Conservation (phyloP, 164 flowering plant species). For the Echeveria elegans region DNA sequence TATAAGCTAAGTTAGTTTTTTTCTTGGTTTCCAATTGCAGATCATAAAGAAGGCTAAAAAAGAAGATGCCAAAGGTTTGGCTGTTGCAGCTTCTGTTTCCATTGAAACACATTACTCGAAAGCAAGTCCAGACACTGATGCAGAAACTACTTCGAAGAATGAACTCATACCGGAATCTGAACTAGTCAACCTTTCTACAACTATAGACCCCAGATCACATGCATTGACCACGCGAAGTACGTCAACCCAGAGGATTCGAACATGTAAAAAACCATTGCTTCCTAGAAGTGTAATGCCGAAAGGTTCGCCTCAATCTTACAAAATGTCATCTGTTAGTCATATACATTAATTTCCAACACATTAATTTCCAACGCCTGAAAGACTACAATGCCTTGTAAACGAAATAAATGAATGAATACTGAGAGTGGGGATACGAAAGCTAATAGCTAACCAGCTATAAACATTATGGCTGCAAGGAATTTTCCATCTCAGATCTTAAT, state of each 20-base stretch:
- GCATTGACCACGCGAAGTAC: neutral
- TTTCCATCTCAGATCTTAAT: neutral
- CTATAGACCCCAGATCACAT: neutral
- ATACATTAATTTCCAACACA: neutral
- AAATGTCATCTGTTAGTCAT: too few species aligned
- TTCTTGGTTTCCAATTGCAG: constrained; percentile 22
- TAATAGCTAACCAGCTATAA: neutral
- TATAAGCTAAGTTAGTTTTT: constrained; percentile 1
- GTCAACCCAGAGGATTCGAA: constrained; percentile 7
- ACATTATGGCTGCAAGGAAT: neutral
- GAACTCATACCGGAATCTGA: constrained; percentile 12
- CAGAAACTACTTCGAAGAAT: constrained; percentile 16
- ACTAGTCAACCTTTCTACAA: neutral
- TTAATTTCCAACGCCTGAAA: neutral
- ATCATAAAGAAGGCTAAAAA: constrained; percentile 28
- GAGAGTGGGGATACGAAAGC: neutral
- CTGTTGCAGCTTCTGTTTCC: constrained; percentile 26
- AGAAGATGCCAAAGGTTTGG: constrained; percentile 22
- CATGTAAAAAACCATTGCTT: constrained; percentile 12
- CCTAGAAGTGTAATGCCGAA: constrained; percentile 14
- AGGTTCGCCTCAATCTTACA: constrained; percentile 25
- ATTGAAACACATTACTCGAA: constrained; percentile 16
- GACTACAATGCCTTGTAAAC: neutral
- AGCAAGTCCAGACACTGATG: constrained; percentile 15
- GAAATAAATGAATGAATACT: neutral